Percentiles rank a stretch among this genome's conserved stretches.
These are phyloP conservation scores for Ceratocystis huliohia DNA, from an alignment of 2,329 filamentous ascomycete genomes.

Conservation along the genomic window DNA sequence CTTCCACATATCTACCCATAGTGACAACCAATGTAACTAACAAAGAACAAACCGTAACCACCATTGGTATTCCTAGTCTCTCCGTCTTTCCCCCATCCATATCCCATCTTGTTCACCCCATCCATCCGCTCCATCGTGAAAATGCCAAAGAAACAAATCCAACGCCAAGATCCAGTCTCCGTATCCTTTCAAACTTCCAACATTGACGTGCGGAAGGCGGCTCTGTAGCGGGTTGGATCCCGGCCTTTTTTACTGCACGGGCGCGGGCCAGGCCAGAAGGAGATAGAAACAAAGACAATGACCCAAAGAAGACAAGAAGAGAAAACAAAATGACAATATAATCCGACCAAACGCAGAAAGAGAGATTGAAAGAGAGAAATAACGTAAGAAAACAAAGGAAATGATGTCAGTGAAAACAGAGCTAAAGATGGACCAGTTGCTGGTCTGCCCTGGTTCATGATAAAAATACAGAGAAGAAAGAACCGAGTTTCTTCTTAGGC, in stretches of 20 bases:
- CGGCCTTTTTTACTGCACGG: too few relatives aligned
- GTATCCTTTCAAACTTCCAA: too few relatives aligned
- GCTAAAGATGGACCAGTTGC: background rate
- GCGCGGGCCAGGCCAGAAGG: background rate
- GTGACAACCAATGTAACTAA: background rate
- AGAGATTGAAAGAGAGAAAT: conserved; percentile 8
- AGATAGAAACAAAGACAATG: conserved; percentile 11
- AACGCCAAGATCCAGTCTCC: background rate
- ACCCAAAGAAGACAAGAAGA: conserved; percentile 6
- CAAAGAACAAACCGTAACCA: background rate
- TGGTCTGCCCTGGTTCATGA: background rate
- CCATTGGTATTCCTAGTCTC: too few relatives aligned
- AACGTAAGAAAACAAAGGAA: conserved; percentile 17
- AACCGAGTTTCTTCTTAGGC: background rate
- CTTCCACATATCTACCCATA: background rate
- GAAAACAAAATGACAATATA: conserved; percentile 17
- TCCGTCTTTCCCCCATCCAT: background rate
- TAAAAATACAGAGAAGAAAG: conserved; percentile 13
- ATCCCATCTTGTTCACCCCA: background rate
- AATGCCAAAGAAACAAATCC: conserved; percentile 13
- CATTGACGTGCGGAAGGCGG: too few relatives aligned
- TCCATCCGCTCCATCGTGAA: background rate
- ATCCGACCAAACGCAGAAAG: conserved; percentile 7
- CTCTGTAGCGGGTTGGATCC: too few relatives aligned
- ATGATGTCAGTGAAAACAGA: conserved; percentile 4